A percentile compares a stretch with the other conserved stretches of the same genome.
These are phyloP conservation scores for Prunus salicina DNA, from an alignment of 306 rosid genomes.

Conservation along the genomic window DNA sequence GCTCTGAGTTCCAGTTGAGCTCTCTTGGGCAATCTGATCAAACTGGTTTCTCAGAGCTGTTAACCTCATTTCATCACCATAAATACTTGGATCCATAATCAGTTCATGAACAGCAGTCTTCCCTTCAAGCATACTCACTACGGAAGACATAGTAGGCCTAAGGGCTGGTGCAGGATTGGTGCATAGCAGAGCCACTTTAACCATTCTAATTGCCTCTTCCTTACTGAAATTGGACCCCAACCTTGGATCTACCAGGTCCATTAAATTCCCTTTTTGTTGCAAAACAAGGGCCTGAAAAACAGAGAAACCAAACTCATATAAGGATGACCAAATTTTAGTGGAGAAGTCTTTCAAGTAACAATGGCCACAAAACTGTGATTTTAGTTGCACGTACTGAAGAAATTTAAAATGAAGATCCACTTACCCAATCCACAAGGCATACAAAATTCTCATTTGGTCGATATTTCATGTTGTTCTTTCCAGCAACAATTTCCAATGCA, in stretches of 20 bases:
- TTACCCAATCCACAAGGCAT: constrained; percentile 28
- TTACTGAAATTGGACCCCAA: neutral
- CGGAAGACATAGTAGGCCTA: constrained; percentile 15
- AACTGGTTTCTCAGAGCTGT: constrained; percentile 10
- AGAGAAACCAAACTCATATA: too few species aligned
- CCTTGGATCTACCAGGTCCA: constrained; percentile 14
- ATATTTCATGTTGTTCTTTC: constrained; percentile 20
- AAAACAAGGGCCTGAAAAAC: constrained; percentile 16
- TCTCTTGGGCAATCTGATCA: neutral
- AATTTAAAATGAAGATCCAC: neutral
- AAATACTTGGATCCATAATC: constrained; percentile 4
- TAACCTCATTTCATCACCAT: constrained; percentile 2
- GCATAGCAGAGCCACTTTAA: constrained; percentile 16
- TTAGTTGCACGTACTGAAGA: neutral
- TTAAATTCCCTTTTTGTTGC: constrained; percentile 3
- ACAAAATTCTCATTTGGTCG: constrained; percentile 14
- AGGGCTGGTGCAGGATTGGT: constrained; percentile 12
- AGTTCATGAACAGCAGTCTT: neutral
- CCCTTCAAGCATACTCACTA: constrained; percentile 18
- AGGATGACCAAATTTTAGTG: too few species aligned
- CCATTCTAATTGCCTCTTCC: constrained; percentile 10
- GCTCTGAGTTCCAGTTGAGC: constrained; percentile 2
- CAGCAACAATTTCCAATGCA: constrained; percentile 14
- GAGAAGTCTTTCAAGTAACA: too few species aligned
- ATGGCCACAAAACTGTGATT: neutral